These are phyloP conservation scores for Aspergillus sojae DNA, from an alignment of 2,329 filamentous ascomycete species.

Conservation along the genomic window DNA sequence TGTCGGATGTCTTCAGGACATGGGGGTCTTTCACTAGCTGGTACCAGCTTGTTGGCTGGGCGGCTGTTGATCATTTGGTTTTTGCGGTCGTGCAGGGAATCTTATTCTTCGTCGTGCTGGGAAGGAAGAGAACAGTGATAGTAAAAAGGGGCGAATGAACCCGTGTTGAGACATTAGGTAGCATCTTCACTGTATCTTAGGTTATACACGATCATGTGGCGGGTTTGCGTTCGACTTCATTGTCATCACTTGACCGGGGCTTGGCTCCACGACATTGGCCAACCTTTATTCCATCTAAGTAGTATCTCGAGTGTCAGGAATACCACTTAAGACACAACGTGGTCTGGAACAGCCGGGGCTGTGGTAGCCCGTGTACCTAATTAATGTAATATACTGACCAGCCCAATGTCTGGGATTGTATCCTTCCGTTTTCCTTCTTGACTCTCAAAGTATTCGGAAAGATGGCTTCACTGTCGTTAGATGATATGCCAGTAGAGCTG, in stretches of 20 bases:
- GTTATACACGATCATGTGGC: not conserved
- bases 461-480: not conserved
- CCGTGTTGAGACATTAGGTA: not conserved
- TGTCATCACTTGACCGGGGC: too few relatives aligned
- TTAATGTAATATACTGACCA: too few relatives aligned
- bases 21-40: not conserved
- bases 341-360: too few relatives aligned
- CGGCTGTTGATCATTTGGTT: not conserved
- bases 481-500: conserved; percentile 1
- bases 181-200: not conserved
- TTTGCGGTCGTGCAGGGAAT: not conserved
- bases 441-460: accelerated
- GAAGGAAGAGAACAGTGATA: not conserved
- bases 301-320: too few relatives aligned
- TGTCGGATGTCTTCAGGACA: not conserved
- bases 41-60: not conserved
- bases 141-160: not conserved
- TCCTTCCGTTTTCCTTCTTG: too few relatives aligned
- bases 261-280: too few relatives aligned
- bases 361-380: too few relatives aligned
- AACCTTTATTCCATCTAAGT: too few relatives aligned
- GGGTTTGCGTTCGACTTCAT: too few relatives aligned
- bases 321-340: too few relatives aligned
- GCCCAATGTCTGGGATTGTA: too few relatives aligned
- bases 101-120: not conserved